Evolutionary conservation across 2,329 filamentous ascomycete genomes (phyloP).

Genomic region (Aspergillus pseudonomiae): DNA sequence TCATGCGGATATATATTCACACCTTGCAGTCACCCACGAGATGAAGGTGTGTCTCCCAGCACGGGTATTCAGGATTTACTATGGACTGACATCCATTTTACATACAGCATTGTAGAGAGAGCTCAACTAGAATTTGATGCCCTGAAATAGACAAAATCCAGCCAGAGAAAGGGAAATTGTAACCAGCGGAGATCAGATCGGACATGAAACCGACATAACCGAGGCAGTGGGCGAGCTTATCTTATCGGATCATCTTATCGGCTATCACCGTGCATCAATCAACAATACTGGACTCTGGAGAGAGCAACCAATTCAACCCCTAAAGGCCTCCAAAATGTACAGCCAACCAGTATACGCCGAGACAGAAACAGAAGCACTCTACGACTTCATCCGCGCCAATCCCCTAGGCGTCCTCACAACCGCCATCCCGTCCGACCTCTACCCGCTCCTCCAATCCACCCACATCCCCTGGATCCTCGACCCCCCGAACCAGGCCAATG

Average conservation of each 20-base stretch:
- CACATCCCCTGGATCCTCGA: not conserved
- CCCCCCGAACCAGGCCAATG: fast-evolving
- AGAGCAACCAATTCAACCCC: not conserved
- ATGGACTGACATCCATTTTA: no score
- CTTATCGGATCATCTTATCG: not conserved
- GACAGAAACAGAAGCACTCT: fast-evolving
- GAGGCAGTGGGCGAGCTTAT: not conserved
- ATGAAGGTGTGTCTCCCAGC: no score
- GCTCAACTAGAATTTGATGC: no score
- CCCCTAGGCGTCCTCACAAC: not conserved
- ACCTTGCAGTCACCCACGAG: no score
- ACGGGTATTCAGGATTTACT: no score
- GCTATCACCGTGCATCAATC: not conserved
- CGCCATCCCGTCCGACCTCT: not conserved
- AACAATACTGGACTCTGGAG: not conserved
- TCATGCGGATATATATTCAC: no score
- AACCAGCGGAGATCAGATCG: not conserved
- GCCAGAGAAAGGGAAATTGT: no score
- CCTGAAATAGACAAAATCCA: no score
- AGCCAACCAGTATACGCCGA: not conserved
- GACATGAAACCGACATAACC: not conserved
- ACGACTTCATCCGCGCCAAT: not conserved
- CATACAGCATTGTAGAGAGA: no score
- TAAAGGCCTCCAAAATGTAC: not conserved
- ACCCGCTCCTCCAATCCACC: not conserved